These are phyloP conservation scores for Suillus weaverae DNA, from an alignment of 768 basidiomycete species.

Conservation along the genomic window DNA sequence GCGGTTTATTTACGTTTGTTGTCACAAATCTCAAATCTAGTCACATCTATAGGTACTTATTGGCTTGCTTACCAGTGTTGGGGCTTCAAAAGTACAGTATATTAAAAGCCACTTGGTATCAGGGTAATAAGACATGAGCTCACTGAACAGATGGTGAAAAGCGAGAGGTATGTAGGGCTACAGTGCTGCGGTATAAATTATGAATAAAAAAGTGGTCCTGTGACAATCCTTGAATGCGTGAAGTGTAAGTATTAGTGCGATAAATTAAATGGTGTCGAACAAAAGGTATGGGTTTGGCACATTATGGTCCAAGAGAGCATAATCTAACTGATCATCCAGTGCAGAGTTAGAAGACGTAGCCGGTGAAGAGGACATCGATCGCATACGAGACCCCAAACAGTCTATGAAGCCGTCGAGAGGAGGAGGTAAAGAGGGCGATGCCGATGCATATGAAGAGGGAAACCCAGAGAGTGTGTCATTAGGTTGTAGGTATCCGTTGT, in stretches of 20 bases:
- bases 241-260: slow-evolving; percentile 5
- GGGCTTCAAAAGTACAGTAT: neutral
- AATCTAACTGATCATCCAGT: slow-evolving; percentile 16
- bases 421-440: neutral
- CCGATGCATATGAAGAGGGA: neutral
- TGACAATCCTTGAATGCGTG: neutral
- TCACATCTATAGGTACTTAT: neutral
- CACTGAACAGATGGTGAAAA: neutral
- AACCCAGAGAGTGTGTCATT: neutral
- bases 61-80: neutral
- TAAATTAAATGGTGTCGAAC: slow-evolving; percentile 21
- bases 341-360: slow-evolving; percentile 24
- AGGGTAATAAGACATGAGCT: slow-evolving; percentile 1
- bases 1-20: slow-evolving; percentile 29
- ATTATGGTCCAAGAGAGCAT: slow-evolving; percentile 10
- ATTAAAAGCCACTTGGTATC: slow-evolving; percentile 5
- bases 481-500: neutral
- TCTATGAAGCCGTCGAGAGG: neutral
- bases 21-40: neutral
- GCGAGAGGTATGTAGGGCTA: neutral
- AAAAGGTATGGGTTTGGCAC: slow-evolving; percentile 15
- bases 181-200: slow-evolving; percentile 7
- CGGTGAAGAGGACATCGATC: slow-evolving; percentile 25
- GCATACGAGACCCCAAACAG: slow-evolving; percentile 2
- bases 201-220: neutral